phyloP scores from a whole-genome alignment of 257 asterid species.

The Mentha longifolia region DNA sequence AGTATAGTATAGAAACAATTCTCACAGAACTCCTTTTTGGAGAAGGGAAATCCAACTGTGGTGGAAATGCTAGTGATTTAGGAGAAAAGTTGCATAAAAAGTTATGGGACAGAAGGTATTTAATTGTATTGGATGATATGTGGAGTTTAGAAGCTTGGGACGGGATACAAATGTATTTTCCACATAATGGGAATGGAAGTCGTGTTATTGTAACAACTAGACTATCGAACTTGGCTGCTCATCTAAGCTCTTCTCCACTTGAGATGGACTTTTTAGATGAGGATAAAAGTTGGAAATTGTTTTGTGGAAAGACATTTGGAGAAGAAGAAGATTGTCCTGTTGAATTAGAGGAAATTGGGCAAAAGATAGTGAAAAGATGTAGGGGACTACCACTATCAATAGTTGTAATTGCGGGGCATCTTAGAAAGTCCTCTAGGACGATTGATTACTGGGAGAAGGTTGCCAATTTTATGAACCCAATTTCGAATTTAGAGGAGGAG shows the following conservation, averaged over 20 bases:
- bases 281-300: neutral
- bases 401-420: too few relatives aligned
- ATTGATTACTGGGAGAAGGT: too few relatives aligned
- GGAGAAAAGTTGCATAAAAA: neutral
- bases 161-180: neutral
- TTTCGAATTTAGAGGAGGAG: neutral
- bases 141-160: neutral
- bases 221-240: neutral
- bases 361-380: neutral
- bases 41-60: neutral
- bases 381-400: too few relatives aligned
- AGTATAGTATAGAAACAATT: neutral
- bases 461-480: neutral
- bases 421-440: too few relatives aligned
- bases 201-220: constrained; percentile 6
- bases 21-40: neutral
- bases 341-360: neutral
- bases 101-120: neutral
- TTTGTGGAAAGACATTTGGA: neutral
- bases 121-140: constrained; percentile 3
- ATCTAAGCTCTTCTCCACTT: neutral
- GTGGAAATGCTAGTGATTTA: neutral
- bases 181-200: neutral
- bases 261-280: neutral
- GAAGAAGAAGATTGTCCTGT: neutral